Evolutionary conservation across 2,329 filamentous ascomycete species (phyloP).

Genomic region (Beauveria asiatica): DNA sequence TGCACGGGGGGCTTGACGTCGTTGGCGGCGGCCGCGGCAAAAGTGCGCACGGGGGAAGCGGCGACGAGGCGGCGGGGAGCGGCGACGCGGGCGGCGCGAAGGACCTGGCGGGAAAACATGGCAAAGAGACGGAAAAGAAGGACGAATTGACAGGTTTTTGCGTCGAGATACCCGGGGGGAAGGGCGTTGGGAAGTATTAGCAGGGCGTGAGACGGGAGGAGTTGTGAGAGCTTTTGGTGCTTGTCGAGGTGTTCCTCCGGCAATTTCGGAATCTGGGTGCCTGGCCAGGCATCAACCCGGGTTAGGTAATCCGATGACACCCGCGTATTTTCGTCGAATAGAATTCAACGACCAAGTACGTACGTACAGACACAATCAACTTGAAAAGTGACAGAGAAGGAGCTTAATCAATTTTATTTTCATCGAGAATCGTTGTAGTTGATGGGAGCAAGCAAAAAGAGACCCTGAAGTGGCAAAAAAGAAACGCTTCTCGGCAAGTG

Average conservation of each 20-base stretch:
- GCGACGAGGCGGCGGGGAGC: slow-evolving; percentile 49
- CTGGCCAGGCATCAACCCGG: slow-evolving; percentile 32
- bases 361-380: neutral
- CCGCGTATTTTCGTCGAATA: slow-evolving; percentile 6
- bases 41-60: slow-evolving; percentile 59
- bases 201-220: neutral
- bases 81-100: slow-evolving; percentile 47
- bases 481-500: neutral
- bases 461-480: neutral
- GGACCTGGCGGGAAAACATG: slow-evolving; percentile 54
- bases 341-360: neutral
- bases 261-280: slow-evolving; percentile 35
- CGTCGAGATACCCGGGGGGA: slow-evolving; percentile 17
- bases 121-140: slow-evolving; percentile 15
- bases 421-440: neutral
- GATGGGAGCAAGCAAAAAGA: neutral
- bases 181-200: neutral
- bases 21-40: slow-evolving; percentile 62
- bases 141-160: slow-evolving; percentile 16
- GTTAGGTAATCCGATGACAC: slow-evolving; percentile 11
- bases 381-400: neutral
- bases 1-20: slow-evolving; percentile 77
- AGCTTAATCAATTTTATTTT: neutral
- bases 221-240: slow-evolving; percentile 23
- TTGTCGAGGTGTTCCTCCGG: slow-evolving; percentile 26